These are phyloP conservation scores for Fragaria iinumae DNA, from an alignment of 306 rosid species.

Conservation along the genomic window DNA sequence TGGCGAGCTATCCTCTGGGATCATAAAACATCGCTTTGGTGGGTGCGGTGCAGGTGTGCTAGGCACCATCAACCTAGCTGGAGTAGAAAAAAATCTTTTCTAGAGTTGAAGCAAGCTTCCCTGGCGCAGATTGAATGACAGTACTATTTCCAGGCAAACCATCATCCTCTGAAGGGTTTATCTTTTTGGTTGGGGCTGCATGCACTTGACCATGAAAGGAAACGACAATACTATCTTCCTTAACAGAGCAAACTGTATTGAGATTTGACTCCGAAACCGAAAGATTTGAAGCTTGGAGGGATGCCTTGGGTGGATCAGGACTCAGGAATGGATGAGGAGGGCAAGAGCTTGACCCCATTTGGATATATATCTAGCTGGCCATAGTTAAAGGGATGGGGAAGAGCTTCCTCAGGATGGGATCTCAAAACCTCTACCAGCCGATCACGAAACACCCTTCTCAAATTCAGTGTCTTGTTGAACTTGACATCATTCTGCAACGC, in stretches of 20 bases:
- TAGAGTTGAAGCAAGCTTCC: no score
- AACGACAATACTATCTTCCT: slow-evolving; percentile 25
- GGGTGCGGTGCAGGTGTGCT: no score
- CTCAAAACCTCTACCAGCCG: slow-evolving; percentile 25
- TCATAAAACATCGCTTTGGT: no score
- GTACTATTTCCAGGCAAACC: no score
- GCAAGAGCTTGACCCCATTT: slow-evolving; percentile 5
- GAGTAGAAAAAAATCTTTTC: no score
- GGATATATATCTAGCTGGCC: slow-evolving; percentile 20
- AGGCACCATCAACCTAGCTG: no score
- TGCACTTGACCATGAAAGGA: slow-evolving; percentile 7
- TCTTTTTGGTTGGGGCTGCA: slow-evolving; percentile 47
- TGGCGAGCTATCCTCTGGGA: no score
- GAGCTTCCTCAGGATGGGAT: slow-evolving; percentile 7
- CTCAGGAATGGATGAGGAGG: slow-evolving; percentile 17
- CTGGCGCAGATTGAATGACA: no score
- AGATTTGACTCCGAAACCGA: slow-evolving; percentile 29
- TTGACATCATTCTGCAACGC: slow-evolving; percentile 33
- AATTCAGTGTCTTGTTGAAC: neutral
- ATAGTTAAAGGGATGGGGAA: slow-evolving; percentile 69
- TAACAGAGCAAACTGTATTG: slow-evolving; percentile 4
- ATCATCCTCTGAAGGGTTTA: slow-evolving; percentile 17
- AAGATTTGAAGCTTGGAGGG: slow-evolving; percentile 20
- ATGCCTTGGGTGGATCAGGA: slow-evolving; percentile 15
- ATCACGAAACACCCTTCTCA: slow-evolving; percentile 47